Evolutionary conservation across 352 stramenopile species (phyloP), one percentile per base, ranked within the genome.

Genomic region (Halophytophthora batemanensis): DNA sequence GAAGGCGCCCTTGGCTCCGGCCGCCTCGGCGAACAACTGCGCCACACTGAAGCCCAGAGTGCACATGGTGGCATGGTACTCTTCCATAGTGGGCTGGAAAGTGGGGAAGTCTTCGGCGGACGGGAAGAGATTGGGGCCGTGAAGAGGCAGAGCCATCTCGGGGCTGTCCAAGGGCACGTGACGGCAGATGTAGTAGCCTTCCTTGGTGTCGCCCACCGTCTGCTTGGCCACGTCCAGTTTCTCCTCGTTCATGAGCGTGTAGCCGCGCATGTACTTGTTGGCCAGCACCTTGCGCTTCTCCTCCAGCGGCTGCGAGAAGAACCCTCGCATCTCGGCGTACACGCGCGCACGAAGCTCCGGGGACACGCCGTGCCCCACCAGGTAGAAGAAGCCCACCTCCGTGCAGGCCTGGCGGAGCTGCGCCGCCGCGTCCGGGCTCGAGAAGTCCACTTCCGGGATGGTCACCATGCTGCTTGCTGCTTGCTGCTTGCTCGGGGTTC

Each of bases 151-250:
- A 55, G 67, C 14, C 73, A 84, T 74, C 53, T 89, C 78, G n/a
- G 79, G 69, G 34, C 63, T 77, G 46, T 55, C 61, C 12, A 67
- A 45, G 8, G 77, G 52, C 41, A 82, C 70, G 45, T 87, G 75
- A 48, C 78, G 78, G 55, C 77, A 88, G 53, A 88, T 86, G 50
- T 88, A 89, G 57, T 84, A 89, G 11, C 76, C 78, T 54, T 89
- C 78, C 43, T 89, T 89, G 39, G 78, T 89, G 54, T 89, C 78
- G 34, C 78, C 77, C 50, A 57, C 51, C 7, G 59, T 85, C 58
- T 89, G 78, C 21, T 71, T 63, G 7, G 53, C 45, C 13, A 71
- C 73, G 50, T 89, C 74, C 47, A 89, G 61, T n/a, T 74, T 89
- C 59, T 89, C 78, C 49, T 87, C 78, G 58, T 76, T 81, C 73